phyloP scores from a whole-genome alignment of 208 protist species.

The Acanthamoeba lenticulata region DNA sequence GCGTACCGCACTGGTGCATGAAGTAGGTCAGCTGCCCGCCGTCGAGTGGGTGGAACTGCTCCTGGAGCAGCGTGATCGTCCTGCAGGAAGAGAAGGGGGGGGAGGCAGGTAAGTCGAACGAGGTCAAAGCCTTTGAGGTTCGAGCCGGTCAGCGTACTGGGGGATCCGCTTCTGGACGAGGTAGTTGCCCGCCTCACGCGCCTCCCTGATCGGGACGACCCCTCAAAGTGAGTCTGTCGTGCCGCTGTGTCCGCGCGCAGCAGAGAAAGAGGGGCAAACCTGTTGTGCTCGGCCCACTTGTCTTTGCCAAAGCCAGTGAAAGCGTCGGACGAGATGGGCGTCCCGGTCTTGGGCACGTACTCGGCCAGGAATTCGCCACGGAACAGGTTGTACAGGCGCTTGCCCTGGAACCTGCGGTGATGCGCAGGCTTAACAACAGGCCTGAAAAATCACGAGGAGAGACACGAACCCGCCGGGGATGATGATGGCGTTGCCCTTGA shows the following conservation, averaged over 20 bases:
- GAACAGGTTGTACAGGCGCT: constrained; percentile 67
- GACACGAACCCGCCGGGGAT: constrained; percentile 26
- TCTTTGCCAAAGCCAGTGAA: constrained; percentile 64
- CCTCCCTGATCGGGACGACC: background rate
- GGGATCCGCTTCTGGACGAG: constrained; percentile 25
- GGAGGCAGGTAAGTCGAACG: too few species aligned
- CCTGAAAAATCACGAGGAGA: background rate
- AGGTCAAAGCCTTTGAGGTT: background rate
- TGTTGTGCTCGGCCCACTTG: constrained; percentile 47
- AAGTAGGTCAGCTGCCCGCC: constrained; percentile 14
- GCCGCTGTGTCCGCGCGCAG: background rate
- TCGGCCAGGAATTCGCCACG: constrained; percentile 25
- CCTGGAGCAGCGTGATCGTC: background rate
- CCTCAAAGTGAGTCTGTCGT: background rate
- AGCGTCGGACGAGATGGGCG: background rate
- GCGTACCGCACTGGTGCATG: constrained; percentile 39
- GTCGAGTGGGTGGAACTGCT: background rate
- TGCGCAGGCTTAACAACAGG: background rate
- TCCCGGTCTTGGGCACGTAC: background rate
- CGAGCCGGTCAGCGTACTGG: background rate
- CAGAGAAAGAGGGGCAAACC: background rate
- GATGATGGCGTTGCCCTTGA: constrained; percentile 19
- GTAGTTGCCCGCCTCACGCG: constrained; percentile 48
- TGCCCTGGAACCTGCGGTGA: background rate
- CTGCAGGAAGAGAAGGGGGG: background rate